A percentile compares a stretch with the other conserved stretches of the same genome.
phyloP scores from a whole-genome alignment of 148 eudicot genomes.

The Rhododendron griersonianum region DNA sequence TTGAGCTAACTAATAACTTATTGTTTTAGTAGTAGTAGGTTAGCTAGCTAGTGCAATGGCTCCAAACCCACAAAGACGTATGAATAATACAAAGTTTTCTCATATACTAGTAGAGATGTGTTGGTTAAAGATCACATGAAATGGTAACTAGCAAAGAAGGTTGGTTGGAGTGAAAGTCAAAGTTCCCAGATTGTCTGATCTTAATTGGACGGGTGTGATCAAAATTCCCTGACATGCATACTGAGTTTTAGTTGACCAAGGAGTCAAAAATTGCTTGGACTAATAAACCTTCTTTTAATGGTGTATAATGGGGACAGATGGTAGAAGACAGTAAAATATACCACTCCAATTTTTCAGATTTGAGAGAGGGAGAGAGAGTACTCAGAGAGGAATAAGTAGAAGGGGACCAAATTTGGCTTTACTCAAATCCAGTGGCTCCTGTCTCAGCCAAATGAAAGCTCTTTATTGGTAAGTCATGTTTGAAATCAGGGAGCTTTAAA shows the following conservation, averaged over 20 bases:
- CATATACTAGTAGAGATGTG: conserved; percentile 16
- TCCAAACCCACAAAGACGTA: conserved; percentile 22
- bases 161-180: conserved; percentile 52
- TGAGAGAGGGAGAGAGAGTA: conserved; percentile 16
- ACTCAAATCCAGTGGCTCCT: conserved; percentile 37
- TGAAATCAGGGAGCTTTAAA: conserved; percentile 1
- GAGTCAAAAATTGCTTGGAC: conserved; percentile 25
- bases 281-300: conserved; percentile 41
- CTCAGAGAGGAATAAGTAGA: conserved; percentile 14
- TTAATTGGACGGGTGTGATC: conserved; percentile 55
- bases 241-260: conserved; percentile 39
- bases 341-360: conserved; percentile 29
- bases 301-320: conserved; percentile 29
- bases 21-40: neutral
- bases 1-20: neutral
- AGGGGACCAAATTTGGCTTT: conserved; percentile 34
- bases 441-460: conserved; percentile 19
- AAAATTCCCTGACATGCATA: conserved; percentile 41
- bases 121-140: conserved; percentile 13
- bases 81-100: conserved; percentile 26
- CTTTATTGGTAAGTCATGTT: neutral
- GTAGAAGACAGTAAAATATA: conserved; percentile 30
- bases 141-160: conserved; percentile 12
- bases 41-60: conserved; percentile 11
- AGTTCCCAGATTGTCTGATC: conserved; percentile 46